phyloP scores from a whole-genome alignment of 2,329 filamentous ascomycete species.

The Cercospora citrullina region DNA sequence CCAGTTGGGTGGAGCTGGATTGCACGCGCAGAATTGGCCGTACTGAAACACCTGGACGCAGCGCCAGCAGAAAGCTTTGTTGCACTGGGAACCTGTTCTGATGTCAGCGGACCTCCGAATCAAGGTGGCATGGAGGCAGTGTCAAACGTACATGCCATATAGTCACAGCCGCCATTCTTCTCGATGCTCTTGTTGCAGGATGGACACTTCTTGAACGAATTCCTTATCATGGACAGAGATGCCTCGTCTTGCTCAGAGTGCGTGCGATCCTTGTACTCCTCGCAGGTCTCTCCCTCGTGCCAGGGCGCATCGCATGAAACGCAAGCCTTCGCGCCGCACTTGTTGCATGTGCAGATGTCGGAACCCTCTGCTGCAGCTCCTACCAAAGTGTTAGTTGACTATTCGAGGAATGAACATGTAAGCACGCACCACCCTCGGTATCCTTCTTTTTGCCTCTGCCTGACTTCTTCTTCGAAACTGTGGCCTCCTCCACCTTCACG shows the following conservation, averaged over 20 bases:
- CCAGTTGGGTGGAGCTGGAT: not conserved
- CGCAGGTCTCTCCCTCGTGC: slow-evolving; percentile 38
- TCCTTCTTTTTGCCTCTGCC: slow-evolving; percentile 9
- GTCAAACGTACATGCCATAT: slow-evolving; percentile 30
- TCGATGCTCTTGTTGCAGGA: slow-evolving; percentile 34
- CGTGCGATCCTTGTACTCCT: slow-evolving; percentile 36
- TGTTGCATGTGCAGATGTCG: slow-evolving; percentile 37
- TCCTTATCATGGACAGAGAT: slow-evolving; percentile 19
- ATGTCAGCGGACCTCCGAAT: not conserved
- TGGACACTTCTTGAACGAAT: slow-evolving; percentile 35
- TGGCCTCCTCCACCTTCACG: slow-evolving; percentile 7
- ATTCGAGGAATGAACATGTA: not conserved
- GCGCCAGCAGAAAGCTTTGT: slow-evolving; percentile 36
- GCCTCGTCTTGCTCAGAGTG: slow-evolving; percentile 36
- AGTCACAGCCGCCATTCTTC: slow-evolving; percentile 38
- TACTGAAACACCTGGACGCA: slow-evolving; percentile 25
- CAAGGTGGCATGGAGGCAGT: not conserved
- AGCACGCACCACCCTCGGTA: not conserved
- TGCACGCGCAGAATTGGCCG: slow-evolving; percentile 20
- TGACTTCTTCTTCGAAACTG: slow-evolving; percentile 6
- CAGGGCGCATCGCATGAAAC: slow-evolving; percentile 35
- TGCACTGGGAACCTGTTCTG: slow-evolving; percentile 28
- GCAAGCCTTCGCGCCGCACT: slow-evolving; percentile 36
- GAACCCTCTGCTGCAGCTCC: not conserved
- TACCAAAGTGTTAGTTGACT: not conserved